Evolutionary conservation across 2,329 filamentous ascomycete genomes (phyloP), one percentile per base, ranked within the genome.

Genomic region (Albophoma yamanashiensis): DNA sequence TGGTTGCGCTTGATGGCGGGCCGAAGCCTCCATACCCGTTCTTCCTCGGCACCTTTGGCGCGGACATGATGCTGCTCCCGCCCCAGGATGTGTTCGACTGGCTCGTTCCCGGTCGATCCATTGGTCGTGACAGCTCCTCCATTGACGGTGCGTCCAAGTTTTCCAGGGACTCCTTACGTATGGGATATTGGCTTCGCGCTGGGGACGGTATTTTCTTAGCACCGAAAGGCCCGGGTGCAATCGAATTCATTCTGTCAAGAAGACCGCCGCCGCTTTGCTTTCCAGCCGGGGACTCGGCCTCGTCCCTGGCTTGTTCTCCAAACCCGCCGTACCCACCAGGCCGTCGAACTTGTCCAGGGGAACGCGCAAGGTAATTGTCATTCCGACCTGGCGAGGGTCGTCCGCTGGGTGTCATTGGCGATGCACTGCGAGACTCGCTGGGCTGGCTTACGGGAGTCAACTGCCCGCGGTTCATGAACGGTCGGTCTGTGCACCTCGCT

Each of bases 211-310:
- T 74, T 64, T 74, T 73, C 63, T 68, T 73, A 39, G 79, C 70
- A 63, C 85, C 83, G 66, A 90, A 89, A 0, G 87, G 87, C 0
- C 85, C 87, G 1, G 87, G 84, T 1, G 83, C 79, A 67, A 89
- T 87, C 11, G 76, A 80, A 64, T 89, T 82, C 79, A 89, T 83
- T 58, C 84, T 81, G 63, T 83, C 79, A 65, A 88, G 67, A 36
- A 90, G 67, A 43, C 68, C 64, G 40, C 68, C 64, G 55, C 67
- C 66, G 36, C 36, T 31, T 22, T 58, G 58, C 36, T 64, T 65
- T 20, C 22, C 56, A 12, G 8, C 3, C 2, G 38, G 20, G n/a
- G 31, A n/a, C 31, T 64, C 60, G 11, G 39, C 31, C 14, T 56
- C n/a, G 8, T 62, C 53, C 39, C 55, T 59, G 20, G 3, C 43